These are phyloP conservation scores for Xylaria venustula DNA, from an alignment of 495 filamentous ascomycete genomes.

Conservation along the genomic window DNA sequence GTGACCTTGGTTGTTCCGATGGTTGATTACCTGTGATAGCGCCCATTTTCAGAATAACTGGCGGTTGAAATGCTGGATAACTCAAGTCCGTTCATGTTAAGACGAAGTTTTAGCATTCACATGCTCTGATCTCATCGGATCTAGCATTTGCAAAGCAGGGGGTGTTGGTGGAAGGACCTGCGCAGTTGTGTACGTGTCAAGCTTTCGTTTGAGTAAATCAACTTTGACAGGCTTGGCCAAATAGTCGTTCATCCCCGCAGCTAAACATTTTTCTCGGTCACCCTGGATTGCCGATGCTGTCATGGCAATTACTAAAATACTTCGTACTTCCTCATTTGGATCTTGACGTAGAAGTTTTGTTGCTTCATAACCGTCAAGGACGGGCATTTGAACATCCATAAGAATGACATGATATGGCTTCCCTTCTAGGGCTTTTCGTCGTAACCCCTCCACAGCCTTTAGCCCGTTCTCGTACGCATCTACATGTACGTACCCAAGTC, in stretches of 20 bases:
- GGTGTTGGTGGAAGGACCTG: constrained; percentile 28
- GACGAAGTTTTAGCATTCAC: constrained; percentile 10
- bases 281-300: constrained; percentile 89
- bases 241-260: constrained; percentile 94
- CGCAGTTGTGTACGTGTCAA: constrained; percentile 59
- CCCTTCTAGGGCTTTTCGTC: constrained; percentile 64
- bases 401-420: constrained; percentile 77
- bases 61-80: constrained; percentile 4
- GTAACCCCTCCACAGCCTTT: constrained; percentile 81
- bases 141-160: constrained; percentile 12
- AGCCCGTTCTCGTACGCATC: constrained; percentile 84
- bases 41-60: not conserved
- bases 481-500: constrained; percentile 73
- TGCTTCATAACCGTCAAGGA: constrained; percentile 90
- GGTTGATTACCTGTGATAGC: not conserved
- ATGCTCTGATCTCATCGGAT: constrained; percentile 14
- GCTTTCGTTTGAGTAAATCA: constrained; percentile 68
- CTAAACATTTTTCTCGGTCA: constrained; percentile 87
- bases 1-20: not conserved
- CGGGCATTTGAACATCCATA: constrained; percentile 96
- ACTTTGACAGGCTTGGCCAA: constrained; percentile 85
- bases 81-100: not conserved
- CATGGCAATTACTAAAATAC: constrained; percentile 87
- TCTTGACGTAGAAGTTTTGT: constrained; percentile 78
- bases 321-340: constrained; percentile 66